Conservation (phyloP, 768 basidiomycete species). For the Gyrodon lividus region DNA sequence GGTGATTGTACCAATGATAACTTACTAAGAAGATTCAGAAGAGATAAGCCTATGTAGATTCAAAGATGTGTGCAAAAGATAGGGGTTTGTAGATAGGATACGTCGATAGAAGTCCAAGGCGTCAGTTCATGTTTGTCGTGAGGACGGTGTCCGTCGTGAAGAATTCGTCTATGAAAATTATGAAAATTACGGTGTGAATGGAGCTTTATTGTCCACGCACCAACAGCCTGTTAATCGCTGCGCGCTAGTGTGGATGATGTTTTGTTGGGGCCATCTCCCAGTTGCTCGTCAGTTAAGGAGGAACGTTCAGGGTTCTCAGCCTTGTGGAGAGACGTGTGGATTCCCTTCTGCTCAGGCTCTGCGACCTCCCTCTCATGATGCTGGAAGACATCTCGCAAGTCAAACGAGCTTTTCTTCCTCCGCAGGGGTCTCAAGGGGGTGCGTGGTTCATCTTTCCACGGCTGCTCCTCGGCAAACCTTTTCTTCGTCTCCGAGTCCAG, state of each 20-base stretch:
- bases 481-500: neutral
- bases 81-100: no score
- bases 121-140: neutral
- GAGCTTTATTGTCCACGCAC: neutral
- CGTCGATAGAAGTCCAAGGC: no score
- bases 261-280: no score
- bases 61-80: no score
- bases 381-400: slow-evolving; percentile 33
- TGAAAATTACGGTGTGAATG: neutral
- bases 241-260: no score
- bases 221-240: no score
- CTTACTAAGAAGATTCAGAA: no score
- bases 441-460: neutral
- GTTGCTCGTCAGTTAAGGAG: no score
- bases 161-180: neutral
- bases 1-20: no score
- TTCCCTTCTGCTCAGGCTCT: neutral
- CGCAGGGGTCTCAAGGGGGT: slow-evolving; percentile 19
- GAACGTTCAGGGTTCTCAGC: neutral
- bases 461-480: neutral
- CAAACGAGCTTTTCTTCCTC: slow-evolving; percentile 35
- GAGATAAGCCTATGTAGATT: no score
- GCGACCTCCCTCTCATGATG: neutral
- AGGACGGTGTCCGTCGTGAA: neutral
- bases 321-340: neutral